Evolutionary conservation across 1,139 yeast genomes (phyloP), one percentile per base, ranked within the genome.

Genomic region (Yamadazyma triangularis): DNA sequence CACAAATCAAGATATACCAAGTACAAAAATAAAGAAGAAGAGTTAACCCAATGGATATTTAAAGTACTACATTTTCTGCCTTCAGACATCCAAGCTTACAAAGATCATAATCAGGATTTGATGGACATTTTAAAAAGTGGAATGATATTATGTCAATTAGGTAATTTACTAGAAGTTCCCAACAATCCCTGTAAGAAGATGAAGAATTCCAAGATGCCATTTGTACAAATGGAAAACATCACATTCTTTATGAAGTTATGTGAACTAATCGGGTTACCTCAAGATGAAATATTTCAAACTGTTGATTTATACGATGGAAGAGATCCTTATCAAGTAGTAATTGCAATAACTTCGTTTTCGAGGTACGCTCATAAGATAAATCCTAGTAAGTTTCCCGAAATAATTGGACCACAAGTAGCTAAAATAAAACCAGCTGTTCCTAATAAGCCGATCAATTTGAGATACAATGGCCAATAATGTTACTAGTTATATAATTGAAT

Each of bases 141-240:
- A 2, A 73, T 72, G 3, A 54, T 77, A 0, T 59, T 87, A 13
- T 83, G 94, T 50, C 56, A 60, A 45, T 53, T 65, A 28, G 78
- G 73, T 1, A 42, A 51, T 22, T 41, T 46, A 35, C 70, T 44
- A 48, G 61, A 28, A 56, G 53, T 19, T 53, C 72, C 51, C 47
- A 60, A 26, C 56, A 59, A 59, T 29, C 73, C 53, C 41, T 78
- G 35, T 13, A 38, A 44, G 3, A 75, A 66, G 41, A 79, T 56
- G 53, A 84, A 81, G 50, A 65, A 64, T 29, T 76, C 88, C n/a
- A 64, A 63, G 30, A 79, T 85, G 82, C 91, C 95, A 3, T 87
- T 87, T 56, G 78, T 85, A 8, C 87, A 81, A 58, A 86, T 86
- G 95, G 95, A 87, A 50, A 86, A 86, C 47, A 85, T 87, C 24